Evolutionary conservation across 2,329 filamentous ascomycete species (phyloP), one percentile per base, ranked within the genome.

Genomic region (Blastomyces emzantsi): DNA sequence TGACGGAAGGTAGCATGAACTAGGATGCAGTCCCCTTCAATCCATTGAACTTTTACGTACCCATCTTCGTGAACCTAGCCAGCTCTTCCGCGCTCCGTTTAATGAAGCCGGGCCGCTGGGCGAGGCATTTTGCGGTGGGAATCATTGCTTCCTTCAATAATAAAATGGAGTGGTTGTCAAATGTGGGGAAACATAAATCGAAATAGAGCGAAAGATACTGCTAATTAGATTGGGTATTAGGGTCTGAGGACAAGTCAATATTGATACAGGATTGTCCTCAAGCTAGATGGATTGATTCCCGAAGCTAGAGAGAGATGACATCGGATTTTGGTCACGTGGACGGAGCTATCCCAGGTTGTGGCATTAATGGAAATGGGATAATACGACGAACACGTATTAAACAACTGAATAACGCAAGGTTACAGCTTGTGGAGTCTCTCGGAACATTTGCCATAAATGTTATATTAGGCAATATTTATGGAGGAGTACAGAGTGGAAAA

Each of bases 61-160:
- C 82, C 65, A 83, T 80, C 66, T 73, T 79, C 55, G 84, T 81
- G 63, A 84, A 76, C 36, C 83, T 80, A 66, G 81, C 80, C 68
- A 87, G 77, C 71, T 87, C 84, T 56, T 85, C 82, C 62, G 85
- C 72, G 65, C 82, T 86, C 60, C 84, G 80, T 67, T 78, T 81
- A 70, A 83, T 73, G 74, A 87, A 86, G 62, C 83, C 82, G 17
- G 74, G 71, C 64, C 74, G 74, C 11, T 74, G 72, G 55, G 75
- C 73, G 62, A 78, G 67, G 61, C 75, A 75, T 61, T 72, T 69
- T 39, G 72, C 70, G 17, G 76, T 78, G 55, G 76, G 76, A 39
- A 78, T 70, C 76, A 78, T 73, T 60, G 33, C 45, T 47, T 9
- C 9, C 28, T 19, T 28, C 30, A 52, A 60, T 47, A 22, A 51